Evolutionary conservation across 148 eudicot genomes (phyloP).

Genomic region (Gaultheria prostrata): DNA sequence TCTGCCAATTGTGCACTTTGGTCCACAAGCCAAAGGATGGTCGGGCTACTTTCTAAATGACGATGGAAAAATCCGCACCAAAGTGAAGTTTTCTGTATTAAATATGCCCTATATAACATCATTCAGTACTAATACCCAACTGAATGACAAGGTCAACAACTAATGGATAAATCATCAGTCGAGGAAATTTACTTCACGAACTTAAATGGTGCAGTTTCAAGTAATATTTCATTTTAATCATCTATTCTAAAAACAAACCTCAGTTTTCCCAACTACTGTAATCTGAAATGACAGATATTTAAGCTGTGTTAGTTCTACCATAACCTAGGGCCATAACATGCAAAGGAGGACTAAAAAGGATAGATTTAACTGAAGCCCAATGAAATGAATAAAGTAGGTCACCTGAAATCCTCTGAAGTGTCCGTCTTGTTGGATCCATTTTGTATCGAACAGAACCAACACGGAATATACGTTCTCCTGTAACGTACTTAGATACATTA

Average conservation of each 20-base stretch:
- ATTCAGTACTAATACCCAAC: neutral
- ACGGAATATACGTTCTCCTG: constrained; percentile 87
- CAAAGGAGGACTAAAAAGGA: constrained; percentile 3
- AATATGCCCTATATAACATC: neutral
- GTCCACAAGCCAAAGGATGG: no score
- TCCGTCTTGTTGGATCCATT: constrained; percentile 79
- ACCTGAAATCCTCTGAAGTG: constrained; percentile 80
- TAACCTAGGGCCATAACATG: neutral
- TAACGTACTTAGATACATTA: constrained; percentile 17
- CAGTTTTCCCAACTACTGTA: neutral
- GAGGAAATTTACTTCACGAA: neutral
- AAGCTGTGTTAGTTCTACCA: neutral
- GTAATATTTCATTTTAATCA: neutral
- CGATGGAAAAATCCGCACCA: no score
- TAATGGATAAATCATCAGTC: neutral
- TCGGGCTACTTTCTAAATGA: no score
- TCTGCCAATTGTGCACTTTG: no score
- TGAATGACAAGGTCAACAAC: neutral
- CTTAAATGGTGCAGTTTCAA: neutral
- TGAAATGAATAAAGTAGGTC: constrained; percentile 14
- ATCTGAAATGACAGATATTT: neutral
- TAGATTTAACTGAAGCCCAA: neutral
- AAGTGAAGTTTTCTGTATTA: neutral
- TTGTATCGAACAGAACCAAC: constrained; percentile 69
- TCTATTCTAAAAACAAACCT: neutral